phyloP scores from a whole-genome alignment of 2,329 filamentous ascomycete species.

The Byssochlamys sp. region DNA sequence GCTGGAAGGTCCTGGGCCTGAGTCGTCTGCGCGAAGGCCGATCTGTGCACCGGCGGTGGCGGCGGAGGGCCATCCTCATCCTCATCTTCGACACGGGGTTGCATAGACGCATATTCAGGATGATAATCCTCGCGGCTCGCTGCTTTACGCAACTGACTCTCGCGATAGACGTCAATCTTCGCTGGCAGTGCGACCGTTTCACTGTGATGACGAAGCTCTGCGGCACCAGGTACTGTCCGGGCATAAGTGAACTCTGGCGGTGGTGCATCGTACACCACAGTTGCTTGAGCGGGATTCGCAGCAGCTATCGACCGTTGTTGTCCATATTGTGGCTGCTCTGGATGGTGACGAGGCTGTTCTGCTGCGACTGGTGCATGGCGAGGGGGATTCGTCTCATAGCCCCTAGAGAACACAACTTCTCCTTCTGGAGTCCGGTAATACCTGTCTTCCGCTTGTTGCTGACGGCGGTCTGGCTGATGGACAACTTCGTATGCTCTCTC shows the following conservation, averaged over 20 bases:
- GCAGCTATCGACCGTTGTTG: slow-evolving; percentile 11
- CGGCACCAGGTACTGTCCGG: slow-evolving; percentile 8
- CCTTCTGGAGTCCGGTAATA: neutral
- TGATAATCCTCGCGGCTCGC: slow-evolving; percentile 21
- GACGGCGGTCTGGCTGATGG: slow-evolving; percentile 9
- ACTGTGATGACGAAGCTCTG: slow-evolving; percentile 16
- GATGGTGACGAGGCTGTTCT: slow-evolving; percentile 16
- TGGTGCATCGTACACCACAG: slow-evolving; percentile 11
- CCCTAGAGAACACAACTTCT: neutral
- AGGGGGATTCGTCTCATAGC: slow-evolving; percentile 5
- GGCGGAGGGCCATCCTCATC: slow-evolving; percentile 29
- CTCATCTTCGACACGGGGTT: slow-evolving; percentile 40
- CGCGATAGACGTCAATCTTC: slow-evolving; percentile 8
- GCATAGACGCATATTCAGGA: slow-evolving; percentile 35
- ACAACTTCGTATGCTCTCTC: slow-evolving; percentile 11
- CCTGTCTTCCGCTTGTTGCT: neutral
- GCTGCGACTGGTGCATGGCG: slow-evolving; percentile 13
- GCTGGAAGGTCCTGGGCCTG: slow-evolving; percentile 16
- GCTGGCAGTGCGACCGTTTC: slow-evolving; percentile 22
- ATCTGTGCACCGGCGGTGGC: slow-evolving; percentile 28
- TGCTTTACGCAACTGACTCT: slow-evolving; percentile 15
- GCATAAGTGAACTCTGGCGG: slow-evolving; percentile 10
- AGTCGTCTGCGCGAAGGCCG: slow-evolving; percentile 19
- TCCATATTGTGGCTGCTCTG: slow-evolving; percentile 14
- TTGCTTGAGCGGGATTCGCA: slow-evolving; percentile 6